Conservation (phyloP, 768 basidiomycete species). For the Calvatia gigantea region DNA sequence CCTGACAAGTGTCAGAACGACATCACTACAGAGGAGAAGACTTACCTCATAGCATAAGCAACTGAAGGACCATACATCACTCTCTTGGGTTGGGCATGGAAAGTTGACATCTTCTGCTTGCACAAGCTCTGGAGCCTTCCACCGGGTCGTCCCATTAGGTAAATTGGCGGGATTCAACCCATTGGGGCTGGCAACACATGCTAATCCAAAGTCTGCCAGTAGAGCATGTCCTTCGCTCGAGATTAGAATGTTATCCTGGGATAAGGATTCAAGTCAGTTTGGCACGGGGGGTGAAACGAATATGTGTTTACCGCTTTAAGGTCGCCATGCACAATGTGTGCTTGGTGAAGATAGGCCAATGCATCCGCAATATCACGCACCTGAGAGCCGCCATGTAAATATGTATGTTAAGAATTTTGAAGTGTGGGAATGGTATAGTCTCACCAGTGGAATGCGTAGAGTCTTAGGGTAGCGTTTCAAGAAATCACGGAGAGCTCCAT, state of each 20-base stretch:
- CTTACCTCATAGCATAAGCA: not conserved
- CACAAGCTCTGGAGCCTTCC: not conserved
- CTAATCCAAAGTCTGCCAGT: not conserved
- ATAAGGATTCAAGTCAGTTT: not conserved
- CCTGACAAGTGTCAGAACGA: not conserved
- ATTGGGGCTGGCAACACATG: not conserved
- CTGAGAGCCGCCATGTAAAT: not conserved
- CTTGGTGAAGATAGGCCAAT: not conserved
- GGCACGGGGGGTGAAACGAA: not conserved
- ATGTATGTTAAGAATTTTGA: too few species aligned
- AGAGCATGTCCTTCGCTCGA: not conserved
- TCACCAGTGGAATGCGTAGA: constrained; percentile 14
- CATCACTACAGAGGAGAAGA: not conserved
- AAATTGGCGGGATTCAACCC: not conserved
- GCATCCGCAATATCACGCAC: not conserved
- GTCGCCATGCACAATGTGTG: not conserved
- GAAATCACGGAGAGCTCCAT: constrained; percentile 17
- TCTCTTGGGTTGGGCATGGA: not conserved
- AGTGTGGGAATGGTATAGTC: too few species aligned
- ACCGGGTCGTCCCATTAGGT: not conserved
- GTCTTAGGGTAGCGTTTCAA: constrained; percentile 8
- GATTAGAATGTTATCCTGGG: not conserved
- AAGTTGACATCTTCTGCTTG: not conserved
- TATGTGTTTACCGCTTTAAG: not conserved
- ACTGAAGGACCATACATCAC: not conserved